phyloP scores from a whole-genome alignment of 441 rosid species.

The Omphalea diandra region DNA sequence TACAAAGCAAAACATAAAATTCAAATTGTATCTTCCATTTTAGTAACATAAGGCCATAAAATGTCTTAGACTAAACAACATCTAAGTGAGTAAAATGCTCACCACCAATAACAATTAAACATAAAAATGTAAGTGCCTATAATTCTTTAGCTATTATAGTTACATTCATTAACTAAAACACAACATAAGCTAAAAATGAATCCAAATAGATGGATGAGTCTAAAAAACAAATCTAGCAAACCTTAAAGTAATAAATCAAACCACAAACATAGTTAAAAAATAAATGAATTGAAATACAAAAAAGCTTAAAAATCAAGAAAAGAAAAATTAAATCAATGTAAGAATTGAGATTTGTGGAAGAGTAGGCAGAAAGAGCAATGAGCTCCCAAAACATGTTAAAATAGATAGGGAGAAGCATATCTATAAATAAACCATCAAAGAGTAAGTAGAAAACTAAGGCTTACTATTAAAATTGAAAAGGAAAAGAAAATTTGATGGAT shows the following conservation, averaged over 20 bases:
- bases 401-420: constrained; percentile 36
- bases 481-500: neutral
- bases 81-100: neutral
- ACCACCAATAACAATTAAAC: neutral
- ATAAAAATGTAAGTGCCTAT: neutral
- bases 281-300: no score
- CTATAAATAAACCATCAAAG: constrained; percentile 44
- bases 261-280: no score
- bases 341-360: constrained; percentile 59
- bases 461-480: constrained; percentile 12
- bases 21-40: neutral
- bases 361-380: constrained; percentile 71
- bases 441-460: constrained; percentile 40
- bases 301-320: constrained; percentile 7
- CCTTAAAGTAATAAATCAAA: no score
- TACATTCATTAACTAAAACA: neutral
- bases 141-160: neutral
- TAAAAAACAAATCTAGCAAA: constrained; percentile 14
- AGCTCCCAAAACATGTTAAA: constrained; percentile 86
- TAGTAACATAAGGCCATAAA: neutral
- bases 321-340: neutral
- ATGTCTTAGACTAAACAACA: neutral
- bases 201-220: neutral
- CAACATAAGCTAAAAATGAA: neutral
- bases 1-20: neutral